Evolutionary conservation across 768 basidiomycete species (phyloP).

Genomic region (Boletus tylopilopsis): DNA sequence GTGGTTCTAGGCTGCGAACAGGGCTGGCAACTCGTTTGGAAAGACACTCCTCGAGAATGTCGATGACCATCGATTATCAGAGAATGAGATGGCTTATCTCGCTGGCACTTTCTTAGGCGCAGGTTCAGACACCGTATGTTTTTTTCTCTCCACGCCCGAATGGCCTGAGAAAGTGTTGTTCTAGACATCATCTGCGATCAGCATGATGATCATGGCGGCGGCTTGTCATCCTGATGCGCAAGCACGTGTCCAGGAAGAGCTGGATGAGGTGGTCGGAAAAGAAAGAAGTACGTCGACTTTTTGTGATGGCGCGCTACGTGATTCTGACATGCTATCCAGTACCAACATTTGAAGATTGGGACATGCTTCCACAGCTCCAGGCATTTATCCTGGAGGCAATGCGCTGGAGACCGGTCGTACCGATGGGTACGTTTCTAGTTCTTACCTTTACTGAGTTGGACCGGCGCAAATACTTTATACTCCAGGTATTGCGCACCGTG

Average conservation of each 20-base stretch:
- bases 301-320: neutral
- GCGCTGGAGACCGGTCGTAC: slow-evolving; percentile 40
- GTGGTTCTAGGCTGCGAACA: slow-evolving; percentile 4
- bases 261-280: slow-evolving; percentile 50
- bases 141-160: no score
- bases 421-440: slow-evolving; percentile 21
- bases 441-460: slow-evolving; percentile 6
- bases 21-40: slow-evolving; percentile 36
- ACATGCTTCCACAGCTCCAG: slow-evolving; percentile 34
- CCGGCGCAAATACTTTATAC: no score
- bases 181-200: slow-evolving; percentile 54
- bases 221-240: slow-evolving; percentile 54
- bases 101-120: slow-evolving; percentile 65
- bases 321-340: slow-evolving; percentile 22
- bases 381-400: slow-evolving; percentile 41
- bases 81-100: slow-evolving; percentile 59
- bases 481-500: slow-evolving; percentile 64
- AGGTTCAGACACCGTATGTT: slow-evolving; percentile 54
- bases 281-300: slow-evolving; percentile 31
- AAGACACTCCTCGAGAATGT: slow-evolving; percentile 51
- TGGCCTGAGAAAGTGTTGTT: neutral
- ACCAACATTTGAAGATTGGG: slow-evolving; percentile 40
- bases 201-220: slow-evolving; percentile 54
- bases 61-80: slow-evolving; percentile 45
- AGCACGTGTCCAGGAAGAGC: slow-evolving; percentile 46